Base-by-base conservation (phyloP, 2,329 filamentous ascomycete species). In the Cryphonectria naterciae region DNA sequence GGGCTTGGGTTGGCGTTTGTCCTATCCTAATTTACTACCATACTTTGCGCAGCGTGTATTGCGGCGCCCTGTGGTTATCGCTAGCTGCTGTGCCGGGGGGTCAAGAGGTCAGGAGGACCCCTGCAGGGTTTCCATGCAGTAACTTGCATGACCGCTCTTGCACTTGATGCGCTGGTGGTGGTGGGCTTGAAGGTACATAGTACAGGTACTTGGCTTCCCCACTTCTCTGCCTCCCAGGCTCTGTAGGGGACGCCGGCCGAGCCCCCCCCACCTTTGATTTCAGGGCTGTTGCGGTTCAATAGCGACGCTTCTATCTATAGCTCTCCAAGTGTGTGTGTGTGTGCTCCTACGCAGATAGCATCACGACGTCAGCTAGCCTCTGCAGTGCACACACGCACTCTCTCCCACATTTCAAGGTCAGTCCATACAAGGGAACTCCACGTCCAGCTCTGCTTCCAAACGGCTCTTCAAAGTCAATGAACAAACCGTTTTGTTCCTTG, bases 1-100 rank as follows among this genome's bases (percentile, higher is more conserved):
- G 64, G 63, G 64, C 64, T 65, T 65, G 62, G 39, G 35, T n/a
- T 39, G 64, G 64, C 46, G 64, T 65, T 65, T 65, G 64, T 65
- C 25, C 58, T 39, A 61, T 61, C 58, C 32, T 35, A 61, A 39
- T 37, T 37, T 39, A 61, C 35, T 35, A 39, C 35, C 22, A n/a
- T n/a, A 22, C 46, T 49, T 22, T 35, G 58, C 35, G 32, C 28
- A n/a, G 17, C 32, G 58, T 39, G 19, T 13, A 15, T 32, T 58
- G 54, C 54, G 58, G 58, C 35, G 35, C 32, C 58, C 32, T 58
- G 32, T 39, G 32, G 58, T 61, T 35, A 61, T 61, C 35, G 32
- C 62, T 69, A 66, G 52, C 63, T 64, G 56, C 32, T 65, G 62
- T 67, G 62, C 65, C 54, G 37, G 62, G 62, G 62, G 62, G 52